Evolutionary conservation across 495 filamentous ascomycete species (phyloP).

Genomic region (Tuber borchii): DNA sequence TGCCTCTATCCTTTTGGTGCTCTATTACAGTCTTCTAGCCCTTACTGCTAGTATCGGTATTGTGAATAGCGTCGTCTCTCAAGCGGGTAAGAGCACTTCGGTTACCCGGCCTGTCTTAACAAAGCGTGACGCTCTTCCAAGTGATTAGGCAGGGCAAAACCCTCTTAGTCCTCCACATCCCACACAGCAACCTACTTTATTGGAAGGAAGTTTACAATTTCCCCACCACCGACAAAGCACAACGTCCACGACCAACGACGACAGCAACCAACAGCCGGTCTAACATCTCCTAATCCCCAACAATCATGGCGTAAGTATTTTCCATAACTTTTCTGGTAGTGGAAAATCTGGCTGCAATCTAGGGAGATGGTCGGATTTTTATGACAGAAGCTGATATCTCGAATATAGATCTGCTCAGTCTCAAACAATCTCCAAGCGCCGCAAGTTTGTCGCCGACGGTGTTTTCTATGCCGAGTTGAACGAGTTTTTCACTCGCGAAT

Average conservation of each 20-base stretch:
- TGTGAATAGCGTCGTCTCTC: neutral
- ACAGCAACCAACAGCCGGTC: neutral
- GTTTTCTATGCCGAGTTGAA: slow-evolving; percentile 99
- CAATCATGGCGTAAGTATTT: slow-evolving; percentile 39
- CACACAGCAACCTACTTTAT: slow-evolving; percentile 23
- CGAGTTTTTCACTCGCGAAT: slow-evolving; percentile 99
- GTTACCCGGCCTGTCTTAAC: slow-evolving; percentile 22
- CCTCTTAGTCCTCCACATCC: slow-evolving; percentile 26
- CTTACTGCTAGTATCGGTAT: neutral
- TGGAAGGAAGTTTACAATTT: slow-evolving; percentile 23
- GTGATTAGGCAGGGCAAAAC: slow-evolving; percentile 11
- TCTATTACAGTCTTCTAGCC: neutral
- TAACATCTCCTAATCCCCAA: slow-evolving; percentile 18
- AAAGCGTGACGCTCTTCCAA: slow-evolving; percentile 24
- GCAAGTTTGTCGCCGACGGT: slow-evolving; percentile 99
- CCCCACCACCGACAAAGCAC: slow-evolving; percentile 36
- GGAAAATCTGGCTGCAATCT: neutral
- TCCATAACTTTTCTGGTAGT: neutral
- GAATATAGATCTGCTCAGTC: slow-evolving; percentile 39
- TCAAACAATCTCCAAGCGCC: slow-evolving; percentile 75
- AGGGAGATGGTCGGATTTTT: slow-evolving; percentile 5
- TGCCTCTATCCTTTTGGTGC: neutral
- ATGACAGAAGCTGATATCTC: slow-evolving; percentile 21
- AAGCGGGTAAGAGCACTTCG: neutral
- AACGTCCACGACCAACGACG: slow-evolving; percentile 27